phyloP scores from a whole-genome alignment of 2,329 filamentous ascomycete species.

The Helotiales sp. region DNA sequence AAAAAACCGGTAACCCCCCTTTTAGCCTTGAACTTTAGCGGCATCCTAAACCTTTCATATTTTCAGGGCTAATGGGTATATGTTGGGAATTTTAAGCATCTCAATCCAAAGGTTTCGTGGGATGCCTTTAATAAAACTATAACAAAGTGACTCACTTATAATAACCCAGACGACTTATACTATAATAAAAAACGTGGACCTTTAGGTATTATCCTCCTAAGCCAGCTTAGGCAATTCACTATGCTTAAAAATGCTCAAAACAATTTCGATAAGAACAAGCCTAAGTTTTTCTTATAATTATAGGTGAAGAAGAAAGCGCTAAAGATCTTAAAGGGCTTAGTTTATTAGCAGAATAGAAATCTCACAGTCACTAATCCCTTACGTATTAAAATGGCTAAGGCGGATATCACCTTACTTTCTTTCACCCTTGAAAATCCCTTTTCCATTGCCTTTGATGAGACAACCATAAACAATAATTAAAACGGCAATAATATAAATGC shows the following conservation, averaged over 20 bases:
- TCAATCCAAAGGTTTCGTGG: constrained; percentile 27
- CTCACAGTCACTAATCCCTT: neutral
- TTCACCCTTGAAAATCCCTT: neutral
- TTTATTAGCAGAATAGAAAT: constrained; percentile 14
- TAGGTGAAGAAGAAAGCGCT: constrained; percentile 19
- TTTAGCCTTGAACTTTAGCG: constrained; percentile 17
- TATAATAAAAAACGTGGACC: constrained; percentile 19
- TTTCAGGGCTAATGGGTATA: constrained; percentile 25
- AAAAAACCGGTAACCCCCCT: constrained; percentile 22
- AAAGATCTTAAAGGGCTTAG: constrained; percentile 19
- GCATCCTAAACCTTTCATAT: constrained; percentile 21
- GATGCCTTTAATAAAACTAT: constrained; percentile 17
- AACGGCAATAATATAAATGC: neutral
- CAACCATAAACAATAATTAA: neutral
- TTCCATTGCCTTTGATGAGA: neutral
- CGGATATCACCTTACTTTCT: neutral
- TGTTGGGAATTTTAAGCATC: constrained; percentile 20
- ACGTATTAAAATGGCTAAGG: neutral
- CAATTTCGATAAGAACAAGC: constrained; percentile 24
- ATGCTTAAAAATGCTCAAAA: constrained; percentile 21
- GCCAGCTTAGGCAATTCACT: constrained; percentile 22
- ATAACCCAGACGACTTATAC: constrained; percentile 19
- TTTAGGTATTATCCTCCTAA: constrained; percentile 28
- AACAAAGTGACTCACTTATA: constrained; percentile 15
- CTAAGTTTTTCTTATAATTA: constrained; percentile 28